Conservation (phyloP, 495 filamentous ascomycete species). For the Penicillium waksmanii region DNA sequence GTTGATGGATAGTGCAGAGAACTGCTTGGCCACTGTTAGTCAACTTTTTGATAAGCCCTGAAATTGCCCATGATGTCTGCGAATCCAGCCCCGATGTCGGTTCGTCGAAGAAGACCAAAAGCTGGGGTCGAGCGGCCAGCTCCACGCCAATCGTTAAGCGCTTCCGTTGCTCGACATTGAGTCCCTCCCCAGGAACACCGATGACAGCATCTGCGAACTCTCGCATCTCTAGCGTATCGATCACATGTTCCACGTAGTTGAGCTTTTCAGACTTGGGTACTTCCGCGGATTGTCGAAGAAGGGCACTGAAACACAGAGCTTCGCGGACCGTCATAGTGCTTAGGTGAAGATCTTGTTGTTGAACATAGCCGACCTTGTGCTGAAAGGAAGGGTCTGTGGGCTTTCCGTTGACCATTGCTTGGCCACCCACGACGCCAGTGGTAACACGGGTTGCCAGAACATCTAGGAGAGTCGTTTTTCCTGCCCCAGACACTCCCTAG, state of each 20-base stretch:
- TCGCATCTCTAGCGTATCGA: not conserved
- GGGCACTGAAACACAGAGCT: not conserved
- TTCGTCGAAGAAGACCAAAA: conserved; percentile 71
- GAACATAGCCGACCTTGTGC: conserved; percentile 1
- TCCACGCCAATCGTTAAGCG: conserved; percentile 68
- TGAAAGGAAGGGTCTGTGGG: not conserved
- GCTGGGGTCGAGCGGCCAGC: conserved; percentile 63
- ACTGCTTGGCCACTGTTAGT: conserved; percentile 79
- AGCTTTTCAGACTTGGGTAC: not conserved
- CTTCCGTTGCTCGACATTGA: conserved; percentile 72
- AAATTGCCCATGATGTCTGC: not conserved
- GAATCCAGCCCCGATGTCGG: conserved; percentile 72
- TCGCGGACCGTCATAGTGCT: conserved; percentile 7
- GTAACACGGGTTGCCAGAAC: not conserved
- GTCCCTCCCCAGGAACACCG: conserved; percentile 4
- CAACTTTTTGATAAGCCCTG: conserved; percentile 59
- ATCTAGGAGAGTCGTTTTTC: not conserved
- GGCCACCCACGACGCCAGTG: not conserved
- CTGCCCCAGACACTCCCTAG: not conserved
- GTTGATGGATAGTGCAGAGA: conserved; percentile 87
- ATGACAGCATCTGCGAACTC: conserved; percentile 8
- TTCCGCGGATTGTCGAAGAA: conserved; percentile 3
- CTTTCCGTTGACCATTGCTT: not conserved
- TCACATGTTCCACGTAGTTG: not conserved
- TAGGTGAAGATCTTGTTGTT: conserved; percentile 5